Conservation (phyloP, 1,284 basidiomycete species). For the Exobasidium cylindrosporum region DNA sequence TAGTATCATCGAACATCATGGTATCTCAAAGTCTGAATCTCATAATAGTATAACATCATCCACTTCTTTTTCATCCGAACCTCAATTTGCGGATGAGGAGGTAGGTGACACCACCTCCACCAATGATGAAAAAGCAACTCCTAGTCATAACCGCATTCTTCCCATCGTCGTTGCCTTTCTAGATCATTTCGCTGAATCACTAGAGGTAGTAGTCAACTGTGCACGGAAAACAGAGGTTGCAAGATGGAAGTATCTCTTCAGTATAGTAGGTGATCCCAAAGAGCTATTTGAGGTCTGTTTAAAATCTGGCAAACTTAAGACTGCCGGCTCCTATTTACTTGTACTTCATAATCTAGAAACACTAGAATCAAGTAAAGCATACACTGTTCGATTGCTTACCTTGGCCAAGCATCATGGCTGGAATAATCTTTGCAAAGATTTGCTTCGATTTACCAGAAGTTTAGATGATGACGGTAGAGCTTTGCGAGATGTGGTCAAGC, state of each 20-base stretch:
- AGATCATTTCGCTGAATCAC: constrained; percentile 83
- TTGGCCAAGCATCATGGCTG: constrained; percentile 31
- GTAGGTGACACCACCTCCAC: constrained; percentile 1
- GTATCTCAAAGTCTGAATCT: not conserved
- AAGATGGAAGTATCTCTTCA: constrained; percentile 83
- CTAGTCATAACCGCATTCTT: constrained; percentile 59
- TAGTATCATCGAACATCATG: not conserved
- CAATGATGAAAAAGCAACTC: constrained; percentile 36
- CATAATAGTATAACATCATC: not conserved
- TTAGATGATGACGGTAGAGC: constrained; percentile 68
- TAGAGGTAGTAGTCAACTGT: constrained; percentile 92
- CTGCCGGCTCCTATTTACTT: constrained; percentile 87
- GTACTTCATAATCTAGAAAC: constrained; percentile 91
- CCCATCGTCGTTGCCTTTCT: constrained; percentile 79
- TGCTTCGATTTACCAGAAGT: constrained; percentile 55
- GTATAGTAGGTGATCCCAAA: constrained; percentile 83
- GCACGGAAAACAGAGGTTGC: constrained; percentile 95
- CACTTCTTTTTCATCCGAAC: constrained; percentile 1
- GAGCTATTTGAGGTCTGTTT: constrained; percentile 87
- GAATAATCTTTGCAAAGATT: constrained; percentile 55
- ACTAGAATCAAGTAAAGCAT: constrained; percentile 60
- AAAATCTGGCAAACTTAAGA: constrained; percentile 70
- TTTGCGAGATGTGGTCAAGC: constrained; percentile 58
- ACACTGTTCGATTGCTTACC: constrained; percentile 41
- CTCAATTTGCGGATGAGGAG: constrained; percentile 4